phyloP scores from a whole-genome alignment of 1,284 basidiomycete species.

The Anthracocystis walkeri region DNA sequence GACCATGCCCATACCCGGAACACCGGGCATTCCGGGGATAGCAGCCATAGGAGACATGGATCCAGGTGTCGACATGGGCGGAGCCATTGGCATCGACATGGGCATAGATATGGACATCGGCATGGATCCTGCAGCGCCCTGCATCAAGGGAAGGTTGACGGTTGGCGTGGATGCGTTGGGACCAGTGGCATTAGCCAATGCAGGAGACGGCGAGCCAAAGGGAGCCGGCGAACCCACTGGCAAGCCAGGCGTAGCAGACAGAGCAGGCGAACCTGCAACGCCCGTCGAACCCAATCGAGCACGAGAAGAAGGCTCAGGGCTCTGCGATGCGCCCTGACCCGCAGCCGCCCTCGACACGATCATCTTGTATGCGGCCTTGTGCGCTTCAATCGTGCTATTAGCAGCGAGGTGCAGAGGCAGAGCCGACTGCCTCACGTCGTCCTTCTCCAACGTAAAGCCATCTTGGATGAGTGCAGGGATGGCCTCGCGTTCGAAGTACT shows the following conservation, averaged over 20 bases:
- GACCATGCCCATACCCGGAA: constrained; percentile 18
- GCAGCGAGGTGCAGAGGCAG: constrained; percentile 58
- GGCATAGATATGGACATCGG: constrained; percentile 38
- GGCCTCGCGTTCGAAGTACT: constrained; percentile 58
- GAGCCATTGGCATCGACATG: constrained; percentile 38
- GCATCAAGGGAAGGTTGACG: constrained; percentile 13
- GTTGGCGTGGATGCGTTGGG: constrained; percentile 2
- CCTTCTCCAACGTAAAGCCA: constrained; percentile 67
- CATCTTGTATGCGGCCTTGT: constrained; percentile 51
- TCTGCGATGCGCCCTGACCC: constrained; percentile 27
- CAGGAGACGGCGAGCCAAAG: constrained; percentile 27
- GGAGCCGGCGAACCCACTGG: constrained; percentile 21
- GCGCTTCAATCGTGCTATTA: constrained; percentile 57
- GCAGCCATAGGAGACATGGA: constrained; percentile 29
- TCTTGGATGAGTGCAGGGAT: constrained; percentile 62
- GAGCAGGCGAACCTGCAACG: constrained; percentile 25
- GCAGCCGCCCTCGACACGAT: constrained; percentile 32
- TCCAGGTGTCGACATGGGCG: constrained; percentile 21
- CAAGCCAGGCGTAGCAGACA: constrained; percentile 14
- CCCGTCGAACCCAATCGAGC: constrained; percentile 31
- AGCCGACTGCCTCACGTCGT: constrained; percentile 64
- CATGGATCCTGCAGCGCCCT: constrained; percentile 15
- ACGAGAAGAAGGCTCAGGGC: constrained; percentile 39
- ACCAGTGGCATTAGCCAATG: neutral
- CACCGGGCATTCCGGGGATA: constrained; percentile 6